Percentiles rank a stretch among this genome's conserved stretches.
Conservation (phyloP, 306 rosid species). For the Ziziphus jujuba region DNA sequence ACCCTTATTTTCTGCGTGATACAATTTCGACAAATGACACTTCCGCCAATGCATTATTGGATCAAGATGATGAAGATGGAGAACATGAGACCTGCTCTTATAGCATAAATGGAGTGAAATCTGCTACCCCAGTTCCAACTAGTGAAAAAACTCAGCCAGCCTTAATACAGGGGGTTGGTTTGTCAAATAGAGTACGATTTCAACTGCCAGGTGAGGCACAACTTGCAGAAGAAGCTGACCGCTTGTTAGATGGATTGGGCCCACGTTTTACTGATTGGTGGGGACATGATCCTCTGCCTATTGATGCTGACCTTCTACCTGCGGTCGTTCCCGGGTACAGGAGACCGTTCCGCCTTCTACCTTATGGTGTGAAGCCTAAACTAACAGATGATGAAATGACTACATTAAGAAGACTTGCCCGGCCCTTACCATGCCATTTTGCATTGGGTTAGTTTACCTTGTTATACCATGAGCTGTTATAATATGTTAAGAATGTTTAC, state of each 20-base stretch:
- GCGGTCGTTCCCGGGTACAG: constrained; percentile 73
- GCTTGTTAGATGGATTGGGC: constrained; percentile 75
- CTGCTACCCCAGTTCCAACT: constrained; percentile 30
- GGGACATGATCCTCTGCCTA: constrained; percentile 89
- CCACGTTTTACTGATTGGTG: constrained; percentile 95
- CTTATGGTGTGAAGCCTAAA: constrained; percentile 79
- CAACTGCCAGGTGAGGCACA: constrained; percentile 78
- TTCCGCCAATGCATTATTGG: constrained; percentile 32
- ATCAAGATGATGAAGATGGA: constrained; percentile 28
- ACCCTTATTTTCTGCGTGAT: constrained; percentile 71
- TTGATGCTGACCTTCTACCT: constrained; percentile 91
- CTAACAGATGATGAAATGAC: constrained; percentile 94
- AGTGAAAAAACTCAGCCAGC: constrained; percentile 30
- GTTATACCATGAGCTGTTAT: constrained; percentile 9
- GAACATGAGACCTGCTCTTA: constrained; percentile 27
- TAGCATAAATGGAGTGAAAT: constrained; percentile 33
- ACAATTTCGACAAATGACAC: constrained; percentile 27
- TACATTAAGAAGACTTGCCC: constrained; percentile 74
- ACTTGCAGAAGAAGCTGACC: constrained; percentile 74
- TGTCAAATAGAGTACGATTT: constrained; percentile 66
- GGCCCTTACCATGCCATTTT: constrained; percentile 82
- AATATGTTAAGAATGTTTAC: constrained; percentile 20
- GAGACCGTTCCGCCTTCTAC: constrained; percentile 94
- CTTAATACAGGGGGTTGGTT: constrained; percentile 79
- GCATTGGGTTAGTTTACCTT: constrained; percentile 69